These are phyloP conservation scores for Cadophora luteo-olivacea DNA, from an alignment of 2,329 filamentous ascomycete genomes.

Conservation along the genomic window DNA sequence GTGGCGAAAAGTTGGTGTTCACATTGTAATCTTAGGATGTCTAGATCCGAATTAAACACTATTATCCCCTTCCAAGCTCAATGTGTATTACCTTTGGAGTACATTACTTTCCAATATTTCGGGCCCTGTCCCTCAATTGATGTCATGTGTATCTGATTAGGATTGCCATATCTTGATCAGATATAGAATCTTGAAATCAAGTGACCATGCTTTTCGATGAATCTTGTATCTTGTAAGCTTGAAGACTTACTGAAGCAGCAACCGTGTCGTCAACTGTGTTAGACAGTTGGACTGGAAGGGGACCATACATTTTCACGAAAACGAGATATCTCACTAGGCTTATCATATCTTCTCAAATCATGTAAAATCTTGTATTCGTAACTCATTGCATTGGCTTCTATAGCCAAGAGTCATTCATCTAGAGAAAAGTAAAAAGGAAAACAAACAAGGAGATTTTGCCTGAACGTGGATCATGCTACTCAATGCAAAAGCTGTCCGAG, in stretches of 20 bases:
- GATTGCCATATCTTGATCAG: too few relatives aligned
- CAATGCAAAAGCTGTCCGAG: conserved; percentile 24
- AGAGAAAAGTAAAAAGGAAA: neutral
- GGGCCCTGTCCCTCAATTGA: too few relatives aligned
- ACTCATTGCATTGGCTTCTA: conserved; percentile 4
- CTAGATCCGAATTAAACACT: neutral
- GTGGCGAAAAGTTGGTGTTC: conserved; percentile 54
- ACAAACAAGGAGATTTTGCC: neutral
- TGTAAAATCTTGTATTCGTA: neutral
- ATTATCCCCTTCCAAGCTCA: too few relatives aligned
- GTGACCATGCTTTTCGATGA: too few relatives aligned
- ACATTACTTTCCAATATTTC: too few relatives aligned
- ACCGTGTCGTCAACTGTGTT: too few relatives aligned
- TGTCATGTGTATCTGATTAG: too few relatives aligned
- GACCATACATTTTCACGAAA: neutral
- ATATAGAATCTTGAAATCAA: too few relatives aligned
- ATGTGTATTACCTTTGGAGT: too few relatives aligned
- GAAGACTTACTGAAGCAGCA: too few relatives aligned
- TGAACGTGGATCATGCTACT: conserved; percentile 21
- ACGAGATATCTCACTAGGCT: neutral
- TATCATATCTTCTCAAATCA: neutral
- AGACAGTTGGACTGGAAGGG: too few relatives aligned
- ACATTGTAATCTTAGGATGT: conserved; percentile 45
- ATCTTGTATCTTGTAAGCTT: too few relatives aligned
- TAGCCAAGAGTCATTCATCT: conserved; percentile 7